Percentiles rank a stretch among this genome's conserved stretches.
phyloP scores from a whole-genome alignment of 2,329 filamentous ascomycete genomes.

The Aspergillus sp. region DNA sequence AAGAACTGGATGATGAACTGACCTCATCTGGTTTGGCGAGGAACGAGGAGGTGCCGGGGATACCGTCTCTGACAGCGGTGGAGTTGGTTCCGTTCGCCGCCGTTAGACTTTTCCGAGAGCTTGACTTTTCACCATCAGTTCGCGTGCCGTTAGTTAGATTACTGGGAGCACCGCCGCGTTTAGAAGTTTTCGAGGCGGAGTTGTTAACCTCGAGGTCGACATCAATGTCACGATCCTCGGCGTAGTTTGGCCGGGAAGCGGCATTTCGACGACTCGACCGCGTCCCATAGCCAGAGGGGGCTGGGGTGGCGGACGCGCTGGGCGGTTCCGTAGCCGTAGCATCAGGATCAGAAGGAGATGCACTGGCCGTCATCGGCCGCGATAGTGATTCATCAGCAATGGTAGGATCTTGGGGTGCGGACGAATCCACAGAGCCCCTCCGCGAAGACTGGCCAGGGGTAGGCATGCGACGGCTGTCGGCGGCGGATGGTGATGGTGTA shows the following conservation, averaged over 20 bases:
- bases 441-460: constrained; percentile 38
- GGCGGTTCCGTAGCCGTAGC: constrained; percentile 35
- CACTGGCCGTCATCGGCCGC: constrained; percentile 46
- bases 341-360: constrained; percentile 43
- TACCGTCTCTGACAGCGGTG: constrained; percentile 44
- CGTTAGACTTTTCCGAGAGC: constrained; percentile 41
- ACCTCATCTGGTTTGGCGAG: constrained; percentile 49
- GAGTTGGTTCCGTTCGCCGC: constrained; percentile 34
- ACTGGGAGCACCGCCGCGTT: constrained; percentile 29
- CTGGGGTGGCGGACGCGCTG: constrained; percentile 53
- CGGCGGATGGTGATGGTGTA: constrained; percentile 11
- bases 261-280: constrained; percentile 86
- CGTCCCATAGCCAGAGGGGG: constrained; percentile 91
- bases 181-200: constrained; percentile 32
- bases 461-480: constrained; percentile 21
- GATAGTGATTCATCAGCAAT: constrained; percentile 39
- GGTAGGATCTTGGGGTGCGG: constrained; percentile 19
- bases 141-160: constrained; percentile 34
- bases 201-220: constrained; percentile 72
- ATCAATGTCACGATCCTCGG: constrained; percentile 88
- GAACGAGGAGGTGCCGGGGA: constrained; percentile 61
- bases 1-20: constrained; percentile 49
- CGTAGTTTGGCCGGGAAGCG: constrained; percentile 85
- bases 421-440: constrained; percentile 22
- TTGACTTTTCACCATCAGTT: constrained; percentile 40